These are phyloP conservation scores for Prunus mira DNA, from an alignment of 306 rosid genomes.

Conservation along the genomic window DNA sequence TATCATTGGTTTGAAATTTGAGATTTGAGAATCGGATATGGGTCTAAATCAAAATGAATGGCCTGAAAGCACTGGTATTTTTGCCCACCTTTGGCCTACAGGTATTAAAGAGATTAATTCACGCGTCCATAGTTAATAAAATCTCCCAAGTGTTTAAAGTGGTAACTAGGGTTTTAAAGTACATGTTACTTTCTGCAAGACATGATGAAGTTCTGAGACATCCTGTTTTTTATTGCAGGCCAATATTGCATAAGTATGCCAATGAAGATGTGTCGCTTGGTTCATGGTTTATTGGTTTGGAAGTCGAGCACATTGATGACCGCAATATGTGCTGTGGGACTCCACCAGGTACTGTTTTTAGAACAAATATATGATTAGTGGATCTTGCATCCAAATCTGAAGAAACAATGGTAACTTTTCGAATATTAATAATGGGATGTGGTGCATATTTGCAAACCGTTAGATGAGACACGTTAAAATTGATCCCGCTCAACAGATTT, in stretches of 20 bases:
- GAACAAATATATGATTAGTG: background rate
- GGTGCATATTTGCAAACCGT: background rate
- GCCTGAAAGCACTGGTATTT: background rate
- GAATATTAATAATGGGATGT: background rate
- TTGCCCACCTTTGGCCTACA: background rate
- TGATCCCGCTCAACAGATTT: background rate
- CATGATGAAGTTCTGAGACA: conserved; percentile 4
- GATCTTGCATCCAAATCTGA: background rate
- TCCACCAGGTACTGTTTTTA: conserved; percentile 75
- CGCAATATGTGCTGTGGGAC: conserved; percentile 98
- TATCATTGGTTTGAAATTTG: background rate
- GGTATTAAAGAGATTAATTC: background rate
- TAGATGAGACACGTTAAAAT: background rate
- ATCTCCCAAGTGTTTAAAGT: background rate
- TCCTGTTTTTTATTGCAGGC: conserved; percentile 55
- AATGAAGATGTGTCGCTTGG: conserved; percentile 99
- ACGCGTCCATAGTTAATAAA: background rate
- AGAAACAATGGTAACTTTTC: background rate
- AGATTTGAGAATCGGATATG: background rate
- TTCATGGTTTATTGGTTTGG: conserved; percentile 96
- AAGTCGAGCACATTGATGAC: conserved; percentile 94
- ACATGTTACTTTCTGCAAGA: background rate
- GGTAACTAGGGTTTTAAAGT: background rate
- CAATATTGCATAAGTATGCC: conserved; percentile 87
- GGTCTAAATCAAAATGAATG: background rate